These are phyloP conservation scores for Posidonia australis DNA, from an alignment of 106 monocot genomes.

Conservation along the genomic window DNA sequence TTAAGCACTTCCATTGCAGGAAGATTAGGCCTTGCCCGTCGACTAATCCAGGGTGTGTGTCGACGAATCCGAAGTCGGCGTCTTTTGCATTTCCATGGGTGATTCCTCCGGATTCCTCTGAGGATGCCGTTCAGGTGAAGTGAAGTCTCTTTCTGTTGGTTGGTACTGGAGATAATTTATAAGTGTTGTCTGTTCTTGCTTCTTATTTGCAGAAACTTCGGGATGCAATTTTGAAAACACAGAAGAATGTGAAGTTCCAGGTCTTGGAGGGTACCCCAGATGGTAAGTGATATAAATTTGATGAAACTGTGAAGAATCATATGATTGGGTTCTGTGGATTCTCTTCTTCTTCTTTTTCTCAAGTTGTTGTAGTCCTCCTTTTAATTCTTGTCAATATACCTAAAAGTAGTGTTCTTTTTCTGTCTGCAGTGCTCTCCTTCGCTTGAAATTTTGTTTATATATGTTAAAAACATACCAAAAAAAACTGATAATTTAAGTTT, in stretches of 20 bases:
- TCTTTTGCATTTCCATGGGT: conserved; percentile 68
- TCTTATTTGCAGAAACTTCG: conserved; percentile 29
- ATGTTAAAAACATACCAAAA: no score
- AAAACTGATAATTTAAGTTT: no score
- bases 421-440: no score
- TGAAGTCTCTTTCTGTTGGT: background rate
- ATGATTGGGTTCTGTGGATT: background rate
- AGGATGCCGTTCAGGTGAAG: conserved; percentile 42
- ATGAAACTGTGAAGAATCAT: background rate
- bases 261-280: conserved; percentile 49
- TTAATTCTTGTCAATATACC: no score
- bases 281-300: conserved; percentile 26
- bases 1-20: conserved; percentile 17
- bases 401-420: no score
- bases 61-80: conserved; percentile 78
- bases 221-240: conserved; percentile 65
- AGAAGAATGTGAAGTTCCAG: conserved; percentile 58
- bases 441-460: no score
- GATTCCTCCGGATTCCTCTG: conserved; percentile 36
- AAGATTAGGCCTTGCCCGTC: conserved; percentile 91
- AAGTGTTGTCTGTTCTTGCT: background rate
- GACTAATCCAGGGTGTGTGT: conserved; percentile 64
- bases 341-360: background rate
- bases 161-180: background rate
- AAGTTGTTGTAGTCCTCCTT: background rate